Percentiles rank a stretch among this genome's conserved stretches.
These are phyloP conservation scores for Globisporangium ultimum DNA, from an alignment of 352 stramenopile genomes.

Conservation along the genomic window DNA sequence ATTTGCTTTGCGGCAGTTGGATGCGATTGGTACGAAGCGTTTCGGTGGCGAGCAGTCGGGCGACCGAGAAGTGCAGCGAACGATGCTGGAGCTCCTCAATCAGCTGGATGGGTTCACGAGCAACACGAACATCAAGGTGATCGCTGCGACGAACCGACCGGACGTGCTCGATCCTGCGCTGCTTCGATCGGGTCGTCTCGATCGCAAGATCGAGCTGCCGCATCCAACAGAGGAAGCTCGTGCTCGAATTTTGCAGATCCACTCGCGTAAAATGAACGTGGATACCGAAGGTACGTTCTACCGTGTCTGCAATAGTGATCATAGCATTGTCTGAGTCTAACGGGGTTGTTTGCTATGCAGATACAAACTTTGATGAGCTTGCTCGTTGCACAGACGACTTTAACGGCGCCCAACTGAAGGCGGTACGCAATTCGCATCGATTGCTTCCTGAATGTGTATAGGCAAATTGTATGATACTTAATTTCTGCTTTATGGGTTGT, in stretches of 20 bases:
- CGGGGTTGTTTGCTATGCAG: constrained; percentile 16
- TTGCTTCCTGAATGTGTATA: background rate
- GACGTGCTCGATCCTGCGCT: constrained; percentile 97
- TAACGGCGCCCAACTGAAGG: constrained; percentile 98
- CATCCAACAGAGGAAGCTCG: constrained; percentile 97
- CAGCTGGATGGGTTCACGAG: constrained; percentile 98
- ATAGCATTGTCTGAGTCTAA: background rate
- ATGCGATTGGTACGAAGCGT: constrained; percentile 98
- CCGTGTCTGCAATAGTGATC: background rate
- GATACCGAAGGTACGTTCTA: constrained; percentile 66
- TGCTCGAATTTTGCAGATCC: constrained; percentile 96
- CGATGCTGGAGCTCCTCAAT: constrained; percentile 98
- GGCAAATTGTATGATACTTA: background rate
- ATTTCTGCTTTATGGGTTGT: background rate
- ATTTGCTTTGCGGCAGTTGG: constrained; percentile 54
- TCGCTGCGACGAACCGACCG: constrained; percentile 96
- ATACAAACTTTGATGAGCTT: constrained; percentile 98
- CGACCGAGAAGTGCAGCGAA: constrained; percentile 97
- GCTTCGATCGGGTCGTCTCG: constrained; percentile 87
- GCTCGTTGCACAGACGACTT: constrained; percentile 98
- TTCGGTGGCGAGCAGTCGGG: constrained; percentile 97
- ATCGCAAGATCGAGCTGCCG: constrained; percentile 98
- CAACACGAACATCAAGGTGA: constrained; percentile 99
- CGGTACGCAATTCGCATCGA: constrained; percentile 43
- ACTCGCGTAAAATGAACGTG: constrained; percentile 97